Base-by-base conservation (phyloP, 2,329 filamentous ascomycete genomes). In the Diplodia scrobiculata region DNA sequence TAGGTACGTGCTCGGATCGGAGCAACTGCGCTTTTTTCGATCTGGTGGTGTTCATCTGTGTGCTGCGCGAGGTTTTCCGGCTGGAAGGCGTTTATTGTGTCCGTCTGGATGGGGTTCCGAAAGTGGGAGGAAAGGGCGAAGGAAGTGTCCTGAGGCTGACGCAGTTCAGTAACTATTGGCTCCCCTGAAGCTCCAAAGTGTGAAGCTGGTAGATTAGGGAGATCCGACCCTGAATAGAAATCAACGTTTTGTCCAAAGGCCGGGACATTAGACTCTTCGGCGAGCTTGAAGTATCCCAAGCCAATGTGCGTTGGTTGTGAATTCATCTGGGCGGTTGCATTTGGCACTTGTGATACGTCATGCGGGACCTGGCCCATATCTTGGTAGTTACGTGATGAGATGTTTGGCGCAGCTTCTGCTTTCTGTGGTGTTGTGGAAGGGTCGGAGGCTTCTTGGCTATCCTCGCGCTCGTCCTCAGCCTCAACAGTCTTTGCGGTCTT, bases 401-500 rank as follows among this genome's bases (percentile, higher is more conserved):
- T 73, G 59, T 74, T 71, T 9, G 72, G 63, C 6, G 70, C 63
- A 27, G 50, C 19, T 11, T 50, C 34, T 5, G 34, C 14, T 10
- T 34, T 11, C 50, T 32, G 27, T 10, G 45, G 27, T 11, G 63
- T 32, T 11, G 52, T 29, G 3, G 58, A 25, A 32, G 54, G 45
- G 19, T 62, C 36, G 10, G 41, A 63, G 34, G 63, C 64, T n/a
- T 88, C 72, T 25, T 41, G 53, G 34, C 4, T 77, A 73, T 65
- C 63, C 41, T 55, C 63, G 21, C 34, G 41, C 13, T 76, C 73
- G 7, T 74, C 73, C 32, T 68, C 71, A 19, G 17, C 36, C 6
- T 73, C 72, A 64, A 72, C 70, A 11, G 70, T 69, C 50, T 77
- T 75, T 54, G 79, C 80, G 13, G 69, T 71, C 66, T 84, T 84